These are phyloP conservation scores for Cryptosporidium felis DNA, from an alignment of 169 alveolate species.

Conservation along the genomic window DNA sequence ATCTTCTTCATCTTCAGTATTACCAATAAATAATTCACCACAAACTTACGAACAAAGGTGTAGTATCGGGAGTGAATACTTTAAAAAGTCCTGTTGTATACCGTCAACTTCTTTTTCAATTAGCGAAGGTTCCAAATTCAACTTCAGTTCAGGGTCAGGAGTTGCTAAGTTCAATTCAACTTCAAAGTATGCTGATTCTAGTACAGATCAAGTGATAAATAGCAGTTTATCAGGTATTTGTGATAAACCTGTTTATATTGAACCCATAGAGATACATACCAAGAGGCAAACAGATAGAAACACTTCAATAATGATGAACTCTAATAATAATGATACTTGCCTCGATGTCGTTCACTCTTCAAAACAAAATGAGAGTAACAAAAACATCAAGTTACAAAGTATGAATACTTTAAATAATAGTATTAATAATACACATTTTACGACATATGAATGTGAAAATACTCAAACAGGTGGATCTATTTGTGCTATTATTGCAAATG, in stretches of 20 bases:
- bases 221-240: not conserved
- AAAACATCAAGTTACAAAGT: not conserved
- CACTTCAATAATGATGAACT: not conserved
- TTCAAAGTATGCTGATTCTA: not conserved
- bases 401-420: not conserved
- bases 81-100: conserved; percentile 34
- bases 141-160: not conserved
- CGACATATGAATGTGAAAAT: conserved; percentile 51
- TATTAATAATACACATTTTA: not conserved
- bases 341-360: not conserved
- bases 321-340: not conserved
- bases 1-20: conserved; percentile 11
- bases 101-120: conserved; percentile 51
- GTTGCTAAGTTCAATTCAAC: not conserved
- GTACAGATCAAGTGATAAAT: not conserved
- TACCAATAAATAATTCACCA: not conserved
- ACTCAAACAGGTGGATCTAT: conserved; percentile 10
- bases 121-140: not conserved
- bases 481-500: conserved; percentile 8
- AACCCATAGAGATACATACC: not conserved
- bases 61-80: conserved; percentile 1
- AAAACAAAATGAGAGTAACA: not conserved
- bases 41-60: not conserved
- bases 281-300: not conserved
- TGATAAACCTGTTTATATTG: not conserved